These are phyloP conservation scores for Monosporascus sp. DNA, from an alignment of 2,329 filamentous ascomycete genomes.

Conservation along the genomic window DNA sequence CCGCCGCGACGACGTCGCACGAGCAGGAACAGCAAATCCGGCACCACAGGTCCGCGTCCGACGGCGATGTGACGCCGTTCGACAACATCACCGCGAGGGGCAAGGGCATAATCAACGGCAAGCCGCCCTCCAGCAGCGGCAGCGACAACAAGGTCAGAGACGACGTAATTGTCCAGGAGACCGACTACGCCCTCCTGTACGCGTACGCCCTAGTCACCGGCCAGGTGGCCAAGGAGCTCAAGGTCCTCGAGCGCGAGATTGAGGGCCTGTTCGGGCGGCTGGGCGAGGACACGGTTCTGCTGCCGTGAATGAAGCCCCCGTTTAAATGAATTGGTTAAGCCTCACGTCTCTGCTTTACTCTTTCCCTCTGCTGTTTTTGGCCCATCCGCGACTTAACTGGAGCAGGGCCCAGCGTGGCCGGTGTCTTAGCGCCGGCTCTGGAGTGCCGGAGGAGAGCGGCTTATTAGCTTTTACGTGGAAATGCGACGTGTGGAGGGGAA, in stretches of 20 bases:
- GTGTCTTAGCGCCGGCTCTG: no score
- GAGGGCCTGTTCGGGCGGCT: slow-evolving; percentile 60
- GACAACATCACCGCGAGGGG: neutral
- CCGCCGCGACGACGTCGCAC: neutral
- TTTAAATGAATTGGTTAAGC: no score
- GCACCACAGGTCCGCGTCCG: slow-evolving; percentile 18
- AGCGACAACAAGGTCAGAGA: neutral
- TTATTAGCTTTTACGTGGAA: no score
- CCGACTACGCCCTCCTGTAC: slow-evolving; percentile 87
- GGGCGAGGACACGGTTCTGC: slow-evolving; percentile 52
- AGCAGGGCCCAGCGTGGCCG: no score
- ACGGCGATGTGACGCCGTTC: slow-evolving; percentile 1
- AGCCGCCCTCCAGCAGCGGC: neutral
- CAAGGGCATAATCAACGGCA: neutral
- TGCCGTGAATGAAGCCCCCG: slow-evolving; percentile 37
- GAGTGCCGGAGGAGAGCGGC: no score
- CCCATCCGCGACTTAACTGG: no score
- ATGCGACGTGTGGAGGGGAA: no score
- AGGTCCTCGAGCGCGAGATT: slow-evolving; percentile 55
- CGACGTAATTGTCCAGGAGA: slow-evolving; percentile 52
- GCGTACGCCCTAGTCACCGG: slow-evolving; percentile 74
- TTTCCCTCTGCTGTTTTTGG: no score
- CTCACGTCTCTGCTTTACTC: no score
- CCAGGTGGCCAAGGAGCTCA: slow-evolving; percentile 61
- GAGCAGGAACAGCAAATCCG: slow-evolving; percentile 17